These are phyloP conservation scores for Hypomontagnella submonticulosa DNA, from an alignment of 495 filamentous ascomycete genomes.

Conservation along the genomic window DNA sequence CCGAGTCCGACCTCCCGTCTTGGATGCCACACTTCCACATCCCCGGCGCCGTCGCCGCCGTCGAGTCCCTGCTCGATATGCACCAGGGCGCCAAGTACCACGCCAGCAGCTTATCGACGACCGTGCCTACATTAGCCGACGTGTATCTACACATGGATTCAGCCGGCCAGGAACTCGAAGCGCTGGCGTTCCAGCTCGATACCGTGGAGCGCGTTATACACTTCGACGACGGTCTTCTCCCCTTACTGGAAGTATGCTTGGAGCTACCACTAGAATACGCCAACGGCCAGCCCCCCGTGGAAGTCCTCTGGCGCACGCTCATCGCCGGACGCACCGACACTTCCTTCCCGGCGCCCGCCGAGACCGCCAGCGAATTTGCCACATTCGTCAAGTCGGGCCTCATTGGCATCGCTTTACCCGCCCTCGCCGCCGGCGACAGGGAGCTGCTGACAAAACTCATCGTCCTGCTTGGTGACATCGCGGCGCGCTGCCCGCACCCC, in stretches of 20 bases:
- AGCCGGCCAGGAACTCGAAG: conserved; percentile 9
- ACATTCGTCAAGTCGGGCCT: conserved; percentile 27
- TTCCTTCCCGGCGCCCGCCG: conserved; percentile 24
- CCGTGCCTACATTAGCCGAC: conserved; percentile 11
- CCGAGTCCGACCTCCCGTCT: conserved; percentile 27
- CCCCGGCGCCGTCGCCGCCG: conserved; percentile 28
- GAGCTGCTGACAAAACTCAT: conserved; percentile 9
- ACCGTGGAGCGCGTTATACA: conserved; percentile 20
- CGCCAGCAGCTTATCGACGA: conserved; percentile 17
- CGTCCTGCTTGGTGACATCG: conserved; percentile 3
- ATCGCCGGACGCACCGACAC: conserved; percentile 27
- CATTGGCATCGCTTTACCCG: conserved; percentile 24
- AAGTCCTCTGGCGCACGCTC: conserved; percentile 36
- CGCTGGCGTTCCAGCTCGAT: conserved; percentile 15
- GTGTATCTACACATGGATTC: conserved; percentile 22
- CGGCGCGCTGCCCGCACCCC: conserved; percentile 18
- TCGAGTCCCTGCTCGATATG: conserved; percentile 22
- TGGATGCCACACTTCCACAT: conserved; percentile 39
- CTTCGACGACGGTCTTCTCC: conserved; percentile 24
- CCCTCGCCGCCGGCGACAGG: conserved; percentile 3
- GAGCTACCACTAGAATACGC: conserved; percentile 11
- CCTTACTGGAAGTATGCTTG: conserved; percentile 16
- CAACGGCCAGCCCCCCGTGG: conserved; percentile 27
- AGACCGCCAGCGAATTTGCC: conserved; percentile 26
- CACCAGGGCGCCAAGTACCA: conserved; percentile 31